Evolutionary conservation across 2,329 filamentous ascomycete genomes (phyloP), one percentile per base, ranked within the genome.

Genomic region (Torrubiella hemipterigena): DNA sequence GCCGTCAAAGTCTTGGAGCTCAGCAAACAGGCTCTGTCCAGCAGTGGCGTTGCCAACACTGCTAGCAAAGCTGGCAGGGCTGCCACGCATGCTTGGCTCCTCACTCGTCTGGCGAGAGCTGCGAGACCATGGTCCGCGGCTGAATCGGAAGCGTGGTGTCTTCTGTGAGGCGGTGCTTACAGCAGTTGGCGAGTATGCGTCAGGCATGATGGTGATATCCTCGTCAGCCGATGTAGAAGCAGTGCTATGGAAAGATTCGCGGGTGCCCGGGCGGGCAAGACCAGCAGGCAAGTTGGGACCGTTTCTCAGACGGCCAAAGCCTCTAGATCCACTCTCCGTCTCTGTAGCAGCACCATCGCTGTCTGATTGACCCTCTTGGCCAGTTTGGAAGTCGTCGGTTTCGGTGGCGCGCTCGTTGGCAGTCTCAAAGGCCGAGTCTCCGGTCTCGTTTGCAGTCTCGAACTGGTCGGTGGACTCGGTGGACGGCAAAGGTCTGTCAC

Each of bases 331-430:
- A 3, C 87, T 96, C 58, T 96, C 91, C 1, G 87, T 96, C 57
- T 94, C 89, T 1, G 86, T 93, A 29, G 81, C 63, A 4, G 58
- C 66, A 42, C 86, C 81, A 38, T 85, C 84, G 34, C 75, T 81
- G 47, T 78, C 86, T 12, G 69, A 69, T 31, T 76, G 57, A 15
- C 84, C 81, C 45, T 96, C 91, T 12, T 77, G 73, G n/a, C 83
- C 86, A 4, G 89, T 95, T 52, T 93, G 82, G 72, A 96, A 96
- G 40, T 85, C 85, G 43, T 96, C 89, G 9, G 86, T 93, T 57
- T 93, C 87, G 1, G 85, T 94, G 10, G 65, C 72, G 17, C 76
- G 75, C 55, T 95, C 89, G 46, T 93, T 83, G 16, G 73, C 73
- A 2, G 73, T 77, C 47, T 76, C 72, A 39, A 77, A 77, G 7